These are phyloP conservation scores for Hyphodiscus sp. DNA, from an alignment of 2,329 filamentous ascomycete genomes.

Conservation along the genomic window DNA sequence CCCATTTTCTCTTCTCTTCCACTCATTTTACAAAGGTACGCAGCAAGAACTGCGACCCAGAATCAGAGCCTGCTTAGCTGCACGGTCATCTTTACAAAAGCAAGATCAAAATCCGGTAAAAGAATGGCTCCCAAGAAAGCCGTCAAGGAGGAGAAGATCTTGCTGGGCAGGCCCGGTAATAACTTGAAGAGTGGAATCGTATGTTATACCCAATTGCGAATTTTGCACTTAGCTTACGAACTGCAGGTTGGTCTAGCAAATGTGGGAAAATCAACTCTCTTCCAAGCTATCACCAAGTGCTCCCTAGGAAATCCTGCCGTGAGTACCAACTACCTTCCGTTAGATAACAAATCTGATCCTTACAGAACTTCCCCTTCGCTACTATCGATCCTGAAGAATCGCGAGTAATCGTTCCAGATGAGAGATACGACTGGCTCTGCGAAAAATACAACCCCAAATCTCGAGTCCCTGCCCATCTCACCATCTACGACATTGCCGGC, in stretches of 20 bases:
- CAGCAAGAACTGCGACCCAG: conserved; percentile 42
- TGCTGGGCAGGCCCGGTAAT: conserved; percentile 93
- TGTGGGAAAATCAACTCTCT: conserved; percentile 98
- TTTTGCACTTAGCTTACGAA: conserved; percentile 9
- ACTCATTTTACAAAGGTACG: conserved; percentile 43
- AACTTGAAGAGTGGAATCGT: conserved; percentile 99
- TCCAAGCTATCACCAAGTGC: conserved; percentile 99
- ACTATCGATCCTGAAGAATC: conserved; percentile 99
- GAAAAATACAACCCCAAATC: conserved; percentile 98
- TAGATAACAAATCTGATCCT: conserved; percentile 14
- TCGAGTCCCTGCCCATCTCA: conserved; percentile 91
- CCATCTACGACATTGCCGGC: conserved; percentile 97
- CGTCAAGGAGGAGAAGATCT: conserved; percentile 89
- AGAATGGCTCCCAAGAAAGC: conserved; percentile 92
- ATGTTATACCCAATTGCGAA: conserved; percentile 34
- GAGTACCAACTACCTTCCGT: conserved; percentile 37
- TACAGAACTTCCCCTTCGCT: conserved; percentile 93
- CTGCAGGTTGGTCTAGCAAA: conserved; percentile 91
- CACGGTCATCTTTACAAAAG: conserved; percentile 39
- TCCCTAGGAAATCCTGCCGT: conserved; percentile 94
- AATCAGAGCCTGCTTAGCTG: conserved; percentile 30
- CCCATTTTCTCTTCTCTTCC: conserved; percentile 43
- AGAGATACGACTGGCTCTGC: conserved; percentile 90
- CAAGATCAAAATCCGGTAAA: conserved; percentile 45
- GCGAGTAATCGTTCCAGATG: conserved; percentile 93